Conservation (phyloP, 2,329 filamentous ascomycete species). For the Diaporthe citri region DNA sequence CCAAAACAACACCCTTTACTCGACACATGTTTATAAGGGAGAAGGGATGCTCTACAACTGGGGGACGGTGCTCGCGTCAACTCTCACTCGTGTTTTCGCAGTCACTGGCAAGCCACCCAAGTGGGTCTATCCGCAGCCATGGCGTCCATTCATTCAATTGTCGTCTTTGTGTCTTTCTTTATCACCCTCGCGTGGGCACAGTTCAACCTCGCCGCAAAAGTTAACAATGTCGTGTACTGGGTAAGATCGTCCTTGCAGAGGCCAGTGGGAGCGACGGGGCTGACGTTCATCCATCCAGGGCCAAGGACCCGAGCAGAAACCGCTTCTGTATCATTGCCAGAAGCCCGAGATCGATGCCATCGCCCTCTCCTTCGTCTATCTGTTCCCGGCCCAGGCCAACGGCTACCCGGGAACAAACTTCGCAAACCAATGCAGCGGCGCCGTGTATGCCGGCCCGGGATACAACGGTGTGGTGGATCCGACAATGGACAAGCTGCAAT, state of each 20-base stretch:
- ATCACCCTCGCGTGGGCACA: not conserved
- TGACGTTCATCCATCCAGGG: conserved; percentile 47
- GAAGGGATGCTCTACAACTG: not conserved
- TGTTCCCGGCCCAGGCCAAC: conserved; percentile 57
- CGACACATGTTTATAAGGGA: not conserved
- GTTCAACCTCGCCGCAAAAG: conserved; percentile 50
- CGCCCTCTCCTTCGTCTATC: conserved; percentile 56
- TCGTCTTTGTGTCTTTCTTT: conserved; percentile 8
- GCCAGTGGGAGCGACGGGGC: conserved; percentile 2
- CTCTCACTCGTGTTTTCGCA: conserved; percentile 10
- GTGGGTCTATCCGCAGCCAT: conserved; percentile 26
- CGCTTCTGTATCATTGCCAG: conserved; percentile 54
- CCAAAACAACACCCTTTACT: not conserved
- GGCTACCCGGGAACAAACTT: conserved; percentile 56
- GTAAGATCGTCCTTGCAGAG: conserved; percentile 44
- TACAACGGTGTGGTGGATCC: conserved; percentile 49
- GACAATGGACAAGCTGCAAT: conserved; percentile 49
- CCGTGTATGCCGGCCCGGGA: conserved; percentile 49
- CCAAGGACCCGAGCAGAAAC: conserved; percentile 53
- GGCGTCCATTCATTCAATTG: conserved; percentile 26
- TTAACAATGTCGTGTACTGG: conserved; percentile 58
- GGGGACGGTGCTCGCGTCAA: conserved; percentile 6
- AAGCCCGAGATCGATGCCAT: conserved; percentile 57
- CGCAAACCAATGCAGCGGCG: conserved; percentile 55
- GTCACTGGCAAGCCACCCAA: conserved; percentile 30